Evolutionary conservation across 495 filamentous ascomycete species (phyloP).

Genomic region (Amniculicola lignicola): DNA sequence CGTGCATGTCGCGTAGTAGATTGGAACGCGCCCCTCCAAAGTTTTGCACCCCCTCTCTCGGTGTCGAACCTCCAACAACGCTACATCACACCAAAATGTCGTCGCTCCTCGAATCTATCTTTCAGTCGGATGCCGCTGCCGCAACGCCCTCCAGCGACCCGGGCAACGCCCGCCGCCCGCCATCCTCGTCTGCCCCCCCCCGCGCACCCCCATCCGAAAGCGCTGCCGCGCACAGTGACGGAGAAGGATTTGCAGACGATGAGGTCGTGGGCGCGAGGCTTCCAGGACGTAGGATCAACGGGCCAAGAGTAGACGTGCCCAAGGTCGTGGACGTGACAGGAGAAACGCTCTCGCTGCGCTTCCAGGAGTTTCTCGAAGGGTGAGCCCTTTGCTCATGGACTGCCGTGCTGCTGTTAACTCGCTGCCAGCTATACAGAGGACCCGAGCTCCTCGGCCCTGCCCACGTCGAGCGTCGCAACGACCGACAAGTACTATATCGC

Average conservation of each 20-base stretch:
- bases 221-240: slow-evolving; percentile 59
- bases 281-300: slow-evolving; percentile 57
- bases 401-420: slow-evolving; percentile 19
- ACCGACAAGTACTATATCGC: slow-evolving; percentile 96
- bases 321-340: slow-evolving; percentile 84
- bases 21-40: neutral
- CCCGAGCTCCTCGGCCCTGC: slow-evolving; percentile 59
- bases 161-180: slow-evolving; percentile 29
- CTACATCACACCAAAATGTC: slow-evolving; percentile 34
- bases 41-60: slow-evolving; percentile 5
- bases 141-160: slow-evolving; percentile 38
- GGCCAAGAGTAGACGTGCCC: slow-evolving; percentile 64
- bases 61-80: slow-evolving; percentile 7
- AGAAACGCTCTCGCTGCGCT: slow-evolving; percentile 77
- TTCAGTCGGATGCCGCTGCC: slow-evolving; percentile 37
- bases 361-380: slow-evolving; percentile 85
- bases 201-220: slow-evolving; percentile 66
- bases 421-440: slow-evolving; percentile 68
- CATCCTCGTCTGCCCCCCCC: slow-evolving; percentile 56
- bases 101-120: slow-evolving; percentile 35
- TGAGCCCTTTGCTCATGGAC: slow-evolving; percentile 41
- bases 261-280: slow-evolving; percentile 55
- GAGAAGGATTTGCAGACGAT: slow-evolving; percentile 65
- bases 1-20: neutral
- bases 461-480: slow-evolving; percentile 65